phyloP scores from a whole-genome alignment of 805 yeast genomes.

The Candida argentea region DNA sequence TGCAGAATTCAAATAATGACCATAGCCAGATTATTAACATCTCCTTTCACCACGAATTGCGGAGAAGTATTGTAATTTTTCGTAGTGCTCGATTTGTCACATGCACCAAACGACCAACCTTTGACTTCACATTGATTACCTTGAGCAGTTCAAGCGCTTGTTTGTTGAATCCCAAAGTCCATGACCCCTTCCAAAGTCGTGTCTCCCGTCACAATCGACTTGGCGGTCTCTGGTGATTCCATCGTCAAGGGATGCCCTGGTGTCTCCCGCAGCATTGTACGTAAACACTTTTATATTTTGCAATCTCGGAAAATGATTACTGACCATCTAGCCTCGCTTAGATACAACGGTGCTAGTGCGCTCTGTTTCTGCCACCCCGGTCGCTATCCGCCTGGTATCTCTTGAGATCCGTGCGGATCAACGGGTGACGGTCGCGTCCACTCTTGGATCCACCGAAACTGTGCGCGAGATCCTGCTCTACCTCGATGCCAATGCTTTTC shows the following conservation, averaged over 20 bases:
- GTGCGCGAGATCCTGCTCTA: slow-evolving; percentile 23
- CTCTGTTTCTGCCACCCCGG: slow-evolving; percentile 38
- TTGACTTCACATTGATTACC: no score
- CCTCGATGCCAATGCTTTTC: slow-evolving; percentile 24
- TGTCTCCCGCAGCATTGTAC: slow-evolving; percentile 40
- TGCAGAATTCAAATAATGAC: slow-evolving; percentile 1
- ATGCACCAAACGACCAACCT: no score
- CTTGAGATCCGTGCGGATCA: slow-evolving; percentile 42
- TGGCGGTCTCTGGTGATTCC: slow-evolving; percentile 44
- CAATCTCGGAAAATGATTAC: slow-evolving; percentile 2
- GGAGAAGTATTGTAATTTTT: no score
- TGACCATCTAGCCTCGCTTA: slow-evolving; percentile 37
- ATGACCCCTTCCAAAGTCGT: slow-evolving; percentile 4
- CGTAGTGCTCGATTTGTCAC: no score
- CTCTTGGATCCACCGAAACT: slow-evolving; percentile 21
- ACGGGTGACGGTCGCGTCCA: slow-evolving; percentile 31
- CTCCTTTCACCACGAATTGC: no score
- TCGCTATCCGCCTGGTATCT: slow-evolving; percentile 38
- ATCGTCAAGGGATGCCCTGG: slow-evolving; percentile 62
- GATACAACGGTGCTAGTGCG: slow-evolving; percentile 49
- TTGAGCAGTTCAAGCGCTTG: no score
- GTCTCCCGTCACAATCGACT: slow-evolving; percentile 21
- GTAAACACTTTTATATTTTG: slow-evolving; percentile 7
- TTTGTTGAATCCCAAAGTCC: no score
- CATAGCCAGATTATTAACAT: no score